These are phyloP conservation scores for Hirsutella thompsonii DNA, from an alignment of 2,329 filamentous ascomycete species.

Conservation along the genomic window DNA sequence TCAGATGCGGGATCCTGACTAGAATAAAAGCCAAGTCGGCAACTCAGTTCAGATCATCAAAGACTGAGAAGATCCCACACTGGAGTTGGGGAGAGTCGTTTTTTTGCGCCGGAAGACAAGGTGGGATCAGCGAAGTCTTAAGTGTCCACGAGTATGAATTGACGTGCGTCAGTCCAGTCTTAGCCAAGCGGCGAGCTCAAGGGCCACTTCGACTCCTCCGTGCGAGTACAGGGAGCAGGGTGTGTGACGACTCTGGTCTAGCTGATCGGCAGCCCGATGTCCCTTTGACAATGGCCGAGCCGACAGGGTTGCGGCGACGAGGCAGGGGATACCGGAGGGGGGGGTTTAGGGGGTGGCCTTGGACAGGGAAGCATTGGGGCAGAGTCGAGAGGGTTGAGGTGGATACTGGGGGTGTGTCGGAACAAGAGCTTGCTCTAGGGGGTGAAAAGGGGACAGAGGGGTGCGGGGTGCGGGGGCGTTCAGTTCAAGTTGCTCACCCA, in stretches of 20 bases:
- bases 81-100: constrained; percentile 16
- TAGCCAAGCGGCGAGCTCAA: constrained; percentile 20
- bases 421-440: no score
- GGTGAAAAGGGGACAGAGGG: no score
- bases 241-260: constrained; percentile 39
- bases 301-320: constrained; percentile 29
- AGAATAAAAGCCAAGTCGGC: constrained; percentile 30
- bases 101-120: constrained; percentile 8
- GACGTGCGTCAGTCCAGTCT: constrained; percentile 26
- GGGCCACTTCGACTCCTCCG: constrained; percentile 15
- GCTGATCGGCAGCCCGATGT: constrained; percentile 42
- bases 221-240: constrained; percentile 15
- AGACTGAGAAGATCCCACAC: constrained; percentile 16
- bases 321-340: constrained; percentile 15
- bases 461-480: no score
- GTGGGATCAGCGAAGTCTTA: constrained; percentile 49
- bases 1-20: constrained; percentile 37
- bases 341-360: constrained; percentile 4
- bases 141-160: constrained; percentile 31
- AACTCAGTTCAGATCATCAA: constrained; percentile 21
- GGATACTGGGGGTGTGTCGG: no score
- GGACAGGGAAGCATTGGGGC: constrained; percentile 19
- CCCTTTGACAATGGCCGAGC: constrained; percentile 34
- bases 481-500: no score
- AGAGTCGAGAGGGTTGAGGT: constrained; percentile 1